Percentiles rank a stretch among this genome's conserved stretches.
Conservation (phyloP, 108 stramenopile genomes). For the Cyclotella atomus region DNA sequence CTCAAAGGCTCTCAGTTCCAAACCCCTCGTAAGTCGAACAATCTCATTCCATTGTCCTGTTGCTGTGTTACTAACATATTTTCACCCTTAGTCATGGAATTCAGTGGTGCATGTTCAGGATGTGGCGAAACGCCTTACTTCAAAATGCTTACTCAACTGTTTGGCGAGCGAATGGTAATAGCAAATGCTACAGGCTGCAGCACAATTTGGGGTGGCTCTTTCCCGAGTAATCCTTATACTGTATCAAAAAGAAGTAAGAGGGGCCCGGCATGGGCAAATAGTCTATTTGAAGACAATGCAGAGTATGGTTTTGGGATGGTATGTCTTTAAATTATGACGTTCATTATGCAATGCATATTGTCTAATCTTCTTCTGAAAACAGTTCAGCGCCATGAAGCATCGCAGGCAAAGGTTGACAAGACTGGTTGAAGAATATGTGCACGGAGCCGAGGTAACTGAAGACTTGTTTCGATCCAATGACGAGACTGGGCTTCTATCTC, state of each 20-base stretch:
- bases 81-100: no score
- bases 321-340: no score
- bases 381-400: conserved; percentile 66
- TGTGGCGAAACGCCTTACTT: conserved; percentile 77
- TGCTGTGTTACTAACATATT: no score
- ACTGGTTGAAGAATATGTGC: conserved; percentile 54
- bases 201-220: conserved; percentile 71
- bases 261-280: conserved; percentile 74
- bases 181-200: conserved; percentile 70
- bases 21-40: no score
- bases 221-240: conserved; percentile 70
- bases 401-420: conserved; percentile 50
- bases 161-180: conserved; percentile 73
- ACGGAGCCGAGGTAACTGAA: conserved; percentile 34
- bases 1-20: conserved; percentile 70
- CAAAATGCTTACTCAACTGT: conserved; percentile 67
- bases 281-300: conserved; percentile 70
- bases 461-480: conserved; percentile 12
- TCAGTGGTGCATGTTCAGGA: conserved; percentile 63
- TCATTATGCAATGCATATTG: no score
- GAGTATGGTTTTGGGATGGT: conserved; percentile 69
- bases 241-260: conserved; percentile 62
- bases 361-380: no score
- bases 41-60: no score
- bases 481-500: conserved; percentile 40